Percentiles rank a stretch among this genome's conserved stretches.
These are phyloP conservation scores for Candida smagusa DNA, from an alignment of 1,139 yeast species.

Conservation along the genomic window DNA sequence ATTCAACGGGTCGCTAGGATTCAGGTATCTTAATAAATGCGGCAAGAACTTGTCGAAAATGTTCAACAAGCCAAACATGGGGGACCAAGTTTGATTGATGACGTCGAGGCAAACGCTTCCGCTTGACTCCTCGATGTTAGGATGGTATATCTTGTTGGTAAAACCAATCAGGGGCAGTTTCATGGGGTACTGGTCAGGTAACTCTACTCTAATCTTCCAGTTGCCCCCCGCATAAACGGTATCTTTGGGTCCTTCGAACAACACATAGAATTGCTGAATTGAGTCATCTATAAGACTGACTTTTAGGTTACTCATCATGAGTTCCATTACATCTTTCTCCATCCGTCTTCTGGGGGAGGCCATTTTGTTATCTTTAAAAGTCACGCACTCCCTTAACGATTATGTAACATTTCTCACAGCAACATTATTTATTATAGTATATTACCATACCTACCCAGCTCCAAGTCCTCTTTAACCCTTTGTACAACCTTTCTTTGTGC, in stretches of 20 bases:
- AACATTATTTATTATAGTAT: neutral
- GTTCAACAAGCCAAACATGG: conserved; percentile 90
- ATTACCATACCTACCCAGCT: conserved; percentile 45
- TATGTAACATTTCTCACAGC: conserved; percentile 1
- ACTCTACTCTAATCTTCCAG: conserved; percentile 90
- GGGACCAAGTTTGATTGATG: conserved; percentile 97
- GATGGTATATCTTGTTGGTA: conserved; percentile 87
- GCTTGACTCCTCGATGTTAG: conserved; percentile 84
- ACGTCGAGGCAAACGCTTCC: conserved; percentile 97
- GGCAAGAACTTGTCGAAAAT: conserved; percentile 93
- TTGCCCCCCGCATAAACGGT: conserved; percentile 88
- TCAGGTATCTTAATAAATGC: conserved; percentile 86
- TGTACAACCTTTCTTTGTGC: conserved; percentile 46
- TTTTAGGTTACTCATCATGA: conserved; percentile 94
- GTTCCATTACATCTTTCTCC: conserved; percentile 95
- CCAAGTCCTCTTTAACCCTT: conserved; percentile 39
- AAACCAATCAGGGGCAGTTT: conserved; percentile 96
- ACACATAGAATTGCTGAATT: conserved; percentile 86
- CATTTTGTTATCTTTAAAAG: conserved; percentile 20
- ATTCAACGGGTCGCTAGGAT: conserved; percentile 91
- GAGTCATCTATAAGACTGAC: conserved; percentile 83
- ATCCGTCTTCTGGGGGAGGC: conserved; percentile 85
- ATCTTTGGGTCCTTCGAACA: conserved; percentile 83
- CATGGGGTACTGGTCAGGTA: conserved; percentile 94
- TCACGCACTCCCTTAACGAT: conserved; percentile 4